Evolutionary conservation across 2,329 filamentous ascomycete species (phyloP).

Genomic region (Myriosclerotinia scirpicola): DNA sequence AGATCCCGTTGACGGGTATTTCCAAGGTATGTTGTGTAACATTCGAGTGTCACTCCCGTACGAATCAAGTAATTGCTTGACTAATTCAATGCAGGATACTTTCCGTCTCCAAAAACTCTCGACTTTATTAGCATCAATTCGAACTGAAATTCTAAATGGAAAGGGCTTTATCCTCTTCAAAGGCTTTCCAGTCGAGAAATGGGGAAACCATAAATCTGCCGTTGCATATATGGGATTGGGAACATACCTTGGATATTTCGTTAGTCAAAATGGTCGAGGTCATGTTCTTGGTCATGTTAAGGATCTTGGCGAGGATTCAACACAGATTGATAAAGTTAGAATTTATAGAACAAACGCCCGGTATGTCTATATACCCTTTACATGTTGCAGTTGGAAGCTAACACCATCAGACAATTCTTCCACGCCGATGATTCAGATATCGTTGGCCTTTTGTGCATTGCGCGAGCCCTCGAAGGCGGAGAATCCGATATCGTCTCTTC

Average conservation of each 20-base stretch:
- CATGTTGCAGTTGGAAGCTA: neutral
- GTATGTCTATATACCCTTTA: constrained; percentile 35
- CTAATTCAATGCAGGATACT: constrained; percentile 43
- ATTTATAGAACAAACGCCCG: constrained; percentile 87
- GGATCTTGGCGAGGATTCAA: constrained; percentile 63
- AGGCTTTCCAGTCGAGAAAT: constrained; percentile 72
- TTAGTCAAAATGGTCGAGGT: constrained; percentile 80
- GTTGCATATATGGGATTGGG: constrained; percentile 90
- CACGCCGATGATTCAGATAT: constrained; percentile 82
- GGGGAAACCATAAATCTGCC: constrained; percentile 77
- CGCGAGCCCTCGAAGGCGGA: constrained; percentile 75
- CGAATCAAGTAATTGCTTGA: neutral
- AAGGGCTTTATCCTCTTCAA: constrained; percentile 92
- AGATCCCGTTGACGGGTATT: constrained; percentile 70
- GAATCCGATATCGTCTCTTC: constrained; percentile 79
- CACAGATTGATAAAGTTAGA: constrained; percentile 76
- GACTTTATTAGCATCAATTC: constrained; percentile 54
- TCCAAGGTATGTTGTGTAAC: constrained; percentile 48
- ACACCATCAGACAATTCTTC: constrained; percentile 66
- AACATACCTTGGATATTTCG: constrained; percentile 82
- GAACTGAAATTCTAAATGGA: constrained; percentile 71
- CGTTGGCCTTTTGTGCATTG: constrained; percentile 79
- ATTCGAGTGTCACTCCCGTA: neutral
- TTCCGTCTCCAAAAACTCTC: constrained; percentile 61
- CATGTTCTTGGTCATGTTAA: constrained; percentile 89